Conservation (phyloP, 1,139 yeast genomes). For the Candida freyschussii region DNA sequence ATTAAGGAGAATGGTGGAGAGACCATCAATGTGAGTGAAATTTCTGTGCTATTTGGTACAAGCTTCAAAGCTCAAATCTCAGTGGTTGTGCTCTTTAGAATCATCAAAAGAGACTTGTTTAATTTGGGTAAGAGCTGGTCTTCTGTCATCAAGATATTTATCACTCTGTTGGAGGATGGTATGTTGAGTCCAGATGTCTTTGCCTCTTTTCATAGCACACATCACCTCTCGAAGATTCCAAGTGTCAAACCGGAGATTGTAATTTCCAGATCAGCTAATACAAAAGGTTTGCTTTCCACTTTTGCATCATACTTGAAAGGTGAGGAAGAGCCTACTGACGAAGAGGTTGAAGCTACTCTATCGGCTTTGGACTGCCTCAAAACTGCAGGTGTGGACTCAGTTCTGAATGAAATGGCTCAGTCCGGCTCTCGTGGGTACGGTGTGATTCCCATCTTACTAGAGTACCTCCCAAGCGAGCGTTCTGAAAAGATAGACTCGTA, state of each 20-base stretch:
- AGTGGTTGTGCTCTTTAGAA: slow-evolving; percentile 76
- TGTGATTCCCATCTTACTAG: slow-evolving; percentile 27
- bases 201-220: slow-evolving; percentile 53
- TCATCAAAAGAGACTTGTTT: slow-evolving; percentile 50
- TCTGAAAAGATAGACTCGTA: slow-evolving; percentile 35
- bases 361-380: slow-evolving; percentile 79
- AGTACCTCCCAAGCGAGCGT: slow-evolving; percentile 26
- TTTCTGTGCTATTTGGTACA: slow-evolving; percentile 79
- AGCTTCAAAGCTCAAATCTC: slow-evolving; percentile 92
- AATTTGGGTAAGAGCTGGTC: slow-evolving; percentile 48
- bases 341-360: slow-evolving; percentile 80
- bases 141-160: slow-evolving; percentile 52
- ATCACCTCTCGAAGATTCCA: slow-evolving; percentile 48
- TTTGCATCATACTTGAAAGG: slow-evolving; percentile 91
- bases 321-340: slow-evolving; percentile 91
- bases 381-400: slow-evolving; percentile 18
- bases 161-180: slow-evolving; percentile 68
- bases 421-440: slow-evolving; percentile 5
- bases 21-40: slow-evolving; percentile 69
- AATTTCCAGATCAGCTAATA: slow-evolving; percentile 55
- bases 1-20: slow-evolving; percentile 32
- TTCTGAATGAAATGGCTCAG: slow-evolving; percentile 13
- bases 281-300: slow-evolving; percentile 78
- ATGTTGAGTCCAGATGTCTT: slow-evolving; percentile 65
- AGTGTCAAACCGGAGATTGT: slow-evolving; percentile 62